Base-by-base conservation (phyloP, 139 green algal species). In the Diplosphaera chodatii region DNA sequence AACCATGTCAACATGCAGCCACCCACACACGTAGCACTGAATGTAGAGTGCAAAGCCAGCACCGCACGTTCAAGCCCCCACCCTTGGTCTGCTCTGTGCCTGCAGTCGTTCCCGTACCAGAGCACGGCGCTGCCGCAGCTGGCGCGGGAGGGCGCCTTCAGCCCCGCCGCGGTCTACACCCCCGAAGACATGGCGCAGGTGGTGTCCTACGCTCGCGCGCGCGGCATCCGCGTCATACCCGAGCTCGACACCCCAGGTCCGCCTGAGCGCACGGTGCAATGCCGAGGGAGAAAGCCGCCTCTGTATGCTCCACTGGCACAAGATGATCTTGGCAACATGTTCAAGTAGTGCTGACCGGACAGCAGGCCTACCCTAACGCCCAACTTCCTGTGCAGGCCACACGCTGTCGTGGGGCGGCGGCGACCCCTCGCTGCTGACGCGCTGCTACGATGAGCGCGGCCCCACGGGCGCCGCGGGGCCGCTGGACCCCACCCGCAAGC, bases 171-270 rank as follows among this genome's bases (percentile, higher is more conserved):
- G 6, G 64, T 75, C 4, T 89, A 89, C 67, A 68, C 55, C 1
- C 33, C 28, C 3, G 74, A 33, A 1, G 79, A 84, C 48, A 63
- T 87, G 21, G 40, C 4, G 27, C 63, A 72, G 3, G 71, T 91
- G 37, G 72, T 87, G 40, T n/a, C 29, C 21, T 89, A 84, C 66
- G 86, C 84, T 0, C 64, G 56, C 13, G 37, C 37, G 25, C 67
- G 82, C 15, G 86, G 86, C 32, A 83, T 91, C 31, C 40, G 82
- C 6, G 80, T 91, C 23, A 73, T 91, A 18, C 74, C 77, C 1
- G 86, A 91, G 64, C 70, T 90, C 32, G 86, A 91, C 76, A 82
- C 67, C 3, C 86, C 86, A 29, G 74, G 74, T 79, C n/a, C n/a
- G n/a, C n/a, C n/a, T n/a, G n/a, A n/a, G n/a, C n/a, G n/a, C n/a